Evolutionary conservation across 352 stramenopile genomes (phyloP).

Genomic region (Hyaloperonospora arabidopsidis): DNA sequence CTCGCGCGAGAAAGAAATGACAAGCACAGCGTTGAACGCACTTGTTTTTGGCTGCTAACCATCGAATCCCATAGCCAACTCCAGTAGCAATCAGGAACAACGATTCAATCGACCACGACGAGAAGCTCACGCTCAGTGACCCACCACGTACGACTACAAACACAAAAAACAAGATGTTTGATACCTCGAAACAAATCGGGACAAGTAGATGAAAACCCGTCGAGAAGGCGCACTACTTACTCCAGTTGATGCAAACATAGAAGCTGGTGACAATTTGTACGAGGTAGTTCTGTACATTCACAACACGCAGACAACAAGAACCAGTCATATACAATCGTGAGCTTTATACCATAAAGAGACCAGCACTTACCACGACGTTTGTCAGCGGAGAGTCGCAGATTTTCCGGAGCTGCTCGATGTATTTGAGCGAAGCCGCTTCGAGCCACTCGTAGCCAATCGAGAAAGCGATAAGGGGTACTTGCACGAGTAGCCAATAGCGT

Average conservation of each 20-base stretch:
- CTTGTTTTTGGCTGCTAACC: constrained; percentile 80
- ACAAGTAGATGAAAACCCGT: constrained; percentile 14
- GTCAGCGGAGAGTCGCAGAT: constrained; percentile 64
- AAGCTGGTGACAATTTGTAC: constrained; percentile 70
- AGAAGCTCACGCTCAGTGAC: constrained; percentile 59
- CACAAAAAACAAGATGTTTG: constrained; percentile 1
- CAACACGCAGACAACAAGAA: not conserved
- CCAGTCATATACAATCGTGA: not conserved
- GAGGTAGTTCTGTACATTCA: constrained; percentile 50
- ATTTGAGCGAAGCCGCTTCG: constrained; percentile 50
- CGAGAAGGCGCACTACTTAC: constrained; percentile 25
- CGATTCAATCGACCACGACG: constrained; percentile 78
- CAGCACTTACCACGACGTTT: constrained; percentile 46
- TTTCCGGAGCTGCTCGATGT: constrained; percentile 57
- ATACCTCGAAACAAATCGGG: constrained; percentile 2
- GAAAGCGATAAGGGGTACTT: constrained; percentile 55
- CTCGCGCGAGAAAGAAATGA: not conserved
- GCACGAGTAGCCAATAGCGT: constrained; percentile 70
- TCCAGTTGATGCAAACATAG: constrained; percentile 79
- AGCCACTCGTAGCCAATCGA: constrained; percentile 81
- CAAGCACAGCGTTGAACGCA: constrained; percentile 21
- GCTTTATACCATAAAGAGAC: too few relatives aligned
- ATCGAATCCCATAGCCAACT: constrained; percentile 65
- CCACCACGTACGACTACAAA: constrained; percentile 61
- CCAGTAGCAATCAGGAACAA: constrained; percentile 61